These are phyloP conservation scores for Fusarium lateritium DNA, from an alignment of 2,329 filamentous ascomycete genomes.

Conservation along the genomic window DNA sequence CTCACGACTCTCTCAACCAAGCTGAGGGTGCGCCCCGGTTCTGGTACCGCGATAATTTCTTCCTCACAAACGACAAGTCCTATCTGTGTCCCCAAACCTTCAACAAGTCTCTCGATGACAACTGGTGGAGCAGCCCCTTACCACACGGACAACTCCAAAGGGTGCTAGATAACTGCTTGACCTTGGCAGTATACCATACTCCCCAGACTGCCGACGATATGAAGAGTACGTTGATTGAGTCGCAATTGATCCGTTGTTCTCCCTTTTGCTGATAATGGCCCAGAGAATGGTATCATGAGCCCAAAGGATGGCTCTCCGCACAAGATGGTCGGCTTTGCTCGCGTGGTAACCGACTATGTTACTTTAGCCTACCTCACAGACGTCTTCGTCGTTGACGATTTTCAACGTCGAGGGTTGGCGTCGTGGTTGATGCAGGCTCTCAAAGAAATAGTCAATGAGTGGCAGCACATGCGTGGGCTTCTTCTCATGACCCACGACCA, in stretches of 20 bases:
- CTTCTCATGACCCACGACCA: conserved; percentile 67
- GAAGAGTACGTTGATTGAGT: conserved; percentile 52
- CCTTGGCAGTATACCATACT: conserved; percentile 69
- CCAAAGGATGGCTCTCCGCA: conserved; percentile 51
- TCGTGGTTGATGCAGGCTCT: conserved; percentile 75
- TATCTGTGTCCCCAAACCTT: conserved; percentile 69
- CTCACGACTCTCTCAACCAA: conserved; percentile 46
- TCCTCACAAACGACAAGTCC: conserved; percentile 72
- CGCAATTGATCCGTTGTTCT: background rate
- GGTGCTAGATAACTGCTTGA: conserved; percentile 71
- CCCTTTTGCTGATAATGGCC: conserved; percentile 16
- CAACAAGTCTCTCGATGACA: conserved; percentile 69
- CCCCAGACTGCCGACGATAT: conserved; percentile 57
- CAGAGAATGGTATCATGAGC: conserved; percentile 54
- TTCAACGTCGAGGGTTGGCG: conserved; percentile 74
- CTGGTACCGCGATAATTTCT: conserved; percentile 69
- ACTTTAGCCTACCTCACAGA: conserved; percentile 79
- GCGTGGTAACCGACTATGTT: conserved; percentile 78
- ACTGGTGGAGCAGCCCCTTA: conserved; percentile 72
- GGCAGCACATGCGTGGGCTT: conserved; percentile 72
- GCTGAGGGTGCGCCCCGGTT: conserved; percentile 55
- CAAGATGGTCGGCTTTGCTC: conserved; percentile 59
- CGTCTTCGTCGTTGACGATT: conserved; percentile 73
- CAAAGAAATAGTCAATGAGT: conserved; percentile 68
- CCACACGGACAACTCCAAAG: conserved; percentile 64